phyloP scores from a whole-genome alignment of 805 yeast genomes.

The Dipodascus albidus region DNA sequence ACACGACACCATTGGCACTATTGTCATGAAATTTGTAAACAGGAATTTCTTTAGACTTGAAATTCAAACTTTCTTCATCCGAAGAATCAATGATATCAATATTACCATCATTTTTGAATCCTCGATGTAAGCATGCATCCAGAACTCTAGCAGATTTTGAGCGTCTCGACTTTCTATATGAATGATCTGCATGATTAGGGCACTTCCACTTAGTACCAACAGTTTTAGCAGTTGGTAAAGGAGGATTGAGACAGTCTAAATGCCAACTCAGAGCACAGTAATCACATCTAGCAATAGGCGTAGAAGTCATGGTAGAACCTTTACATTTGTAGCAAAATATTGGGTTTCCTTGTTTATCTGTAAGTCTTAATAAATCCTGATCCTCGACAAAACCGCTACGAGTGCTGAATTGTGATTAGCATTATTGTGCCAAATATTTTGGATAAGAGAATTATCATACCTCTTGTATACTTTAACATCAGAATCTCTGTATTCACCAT shows the following conservation, averaged over 20 bases:
- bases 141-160: constrained; percentile 40
- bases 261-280: constrained; percentile 81
- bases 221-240: constrained; percentile 59
- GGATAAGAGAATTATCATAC: not conserved
- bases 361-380: constrained; percentile 26
- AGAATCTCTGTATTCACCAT: constrained; percentile 59
- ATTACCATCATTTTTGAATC: constrained; percentile 43
- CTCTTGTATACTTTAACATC: constrained; percentile 31
- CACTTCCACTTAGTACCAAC: constrained; percentile 81
- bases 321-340: constrained; percentile 69
- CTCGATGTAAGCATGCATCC: constrained; percentile 45
- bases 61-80: constrained; percentile 28
- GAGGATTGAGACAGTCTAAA: constrained; percentile 73
- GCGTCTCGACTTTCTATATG: constrained; percentile 18
- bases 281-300: constrained; percentile 62
- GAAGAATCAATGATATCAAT: constrained; percentile 39
- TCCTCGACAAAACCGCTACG: constrained; percentile 13
- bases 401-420: not conserved
- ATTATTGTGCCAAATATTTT: no score
- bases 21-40: constrained; percentile 21
- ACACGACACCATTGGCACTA: constrained; percentile 27
- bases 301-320: constrained; percentile 47
- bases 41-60: constrained; percentile 2
- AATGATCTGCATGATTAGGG: constrained; percentile 62
- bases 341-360: constrained; percentile 59